Evolutionary conservation across 768 basidiomycete species (phyloP).

Genomic region (Amanita muscaria): DNA sequence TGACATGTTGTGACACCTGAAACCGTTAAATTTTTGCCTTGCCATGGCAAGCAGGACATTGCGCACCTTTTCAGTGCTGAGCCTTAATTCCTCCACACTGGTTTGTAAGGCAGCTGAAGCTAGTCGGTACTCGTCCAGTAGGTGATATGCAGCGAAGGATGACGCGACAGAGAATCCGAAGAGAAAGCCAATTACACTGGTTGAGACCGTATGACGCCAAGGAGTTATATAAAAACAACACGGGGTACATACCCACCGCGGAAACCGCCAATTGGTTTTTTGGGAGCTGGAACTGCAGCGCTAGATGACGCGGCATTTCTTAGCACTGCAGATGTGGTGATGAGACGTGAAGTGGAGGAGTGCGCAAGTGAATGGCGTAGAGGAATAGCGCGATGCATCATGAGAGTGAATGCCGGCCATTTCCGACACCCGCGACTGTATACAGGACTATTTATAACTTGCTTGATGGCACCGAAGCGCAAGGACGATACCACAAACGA

Average conservation of each 20-base stretch:
- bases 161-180: conserved; percentile 89
- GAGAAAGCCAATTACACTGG: conserved; percentile 74
- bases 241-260: conserved; percentile 45
- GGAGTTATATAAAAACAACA: too few relatives aligned
- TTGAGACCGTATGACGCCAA: too few relatives aligned
- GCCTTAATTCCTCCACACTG: conserved; percentile 80
- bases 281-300: conserved; percentile 46
- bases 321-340: conserved; percentile 36
- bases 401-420: conserved; percentile 4
- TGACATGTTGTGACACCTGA: conserved; percentile 76
- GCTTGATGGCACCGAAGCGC: conserved; percentile 29
- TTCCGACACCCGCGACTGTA: conserved; percentile 8
- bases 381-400: conserved; percentile 30
- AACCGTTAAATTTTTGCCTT: conserved; percentile 1
- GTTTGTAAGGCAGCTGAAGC: conserved; percentile 83
- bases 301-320: conserved; percentile 41
- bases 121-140: conserved; percentile 84
- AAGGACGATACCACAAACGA: conserved; percentile 22
- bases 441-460: too few relatives aligned
- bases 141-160: conserved; percentile 76
- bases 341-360: conserved; percentile 20
- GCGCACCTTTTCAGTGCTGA: conserved; percentile 71
- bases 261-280: conserved; percentile 70
- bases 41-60: background rate
- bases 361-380: conserved; percentile 12